A percentile compares a stretch with the other conserved stretches of the same genome.
Conservation (phyloP, 768 basidiomycete genomes). For the Pisolithus microcarpus region DNA sequence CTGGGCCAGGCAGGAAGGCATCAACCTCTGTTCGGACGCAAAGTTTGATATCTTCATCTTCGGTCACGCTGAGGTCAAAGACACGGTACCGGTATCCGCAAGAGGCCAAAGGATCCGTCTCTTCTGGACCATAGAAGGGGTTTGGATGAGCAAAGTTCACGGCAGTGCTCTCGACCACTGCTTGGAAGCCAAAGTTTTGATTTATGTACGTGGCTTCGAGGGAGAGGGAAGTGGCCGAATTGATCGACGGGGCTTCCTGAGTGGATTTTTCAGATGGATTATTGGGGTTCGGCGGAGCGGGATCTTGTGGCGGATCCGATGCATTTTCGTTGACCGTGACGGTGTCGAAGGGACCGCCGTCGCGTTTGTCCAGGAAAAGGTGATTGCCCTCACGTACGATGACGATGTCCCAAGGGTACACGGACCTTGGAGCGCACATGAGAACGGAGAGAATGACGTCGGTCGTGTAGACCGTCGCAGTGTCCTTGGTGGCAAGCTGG, state of each 20-base stretch:
- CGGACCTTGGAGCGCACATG: slow-evolving; percentile 93
- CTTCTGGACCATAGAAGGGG: slow-evolving; percentile 91
- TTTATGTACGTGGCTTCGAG: slow-evolving; percentile 99
- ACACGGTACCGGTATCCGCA: slow-evolving; percentile 95
- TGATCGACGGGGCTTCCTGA: slow-evolving; percentile 78
- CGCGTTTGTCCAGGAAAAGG: slow-evolving; percentile 95
- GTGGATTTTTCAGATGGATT: slow-evolving; percentile 62
- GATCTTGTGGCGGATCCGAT: slow-evolving; percentile 85
- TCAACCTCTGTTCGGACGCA: slow-evolving; percentile 97
- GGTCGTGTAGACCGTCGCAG: slow-evolving; percentile 87
- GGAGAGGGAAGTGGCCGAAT: slow-evolving; percentile 87
- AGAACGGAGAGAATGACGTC: slow-evolving; percentile 92
- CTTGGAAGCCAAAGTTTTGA: slow-evolving; percentile 97
- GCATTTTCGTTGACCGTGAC: slow-evolving; percentile 99
- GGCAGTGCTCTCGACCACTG: slow-evolving; percentile 67
- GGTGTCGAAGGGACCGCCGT: slow-evolving; percentile 94
- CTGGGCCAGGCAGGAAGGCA: slow-evolving; percentile 63
- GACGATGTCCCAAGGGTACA: slow-evolving; percentile 98
- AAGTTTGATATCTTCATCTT: slow-evolving; percentile 86
- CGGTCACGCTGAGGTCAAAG: slow-evolving; percentile 85
- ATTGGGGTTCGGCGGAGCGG: slow-evolving; percentile 69
- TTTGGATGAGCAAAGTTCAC: slow-evolving; percentile 82
- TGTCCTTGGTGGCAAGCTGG: slow-evolving; percentile 72
- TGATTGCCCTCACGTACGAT: slow-evolving; percentile 89
- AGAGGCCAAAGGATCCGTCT: slow-evolving; percentile 90